Evolutionary conservation across 306 rosid species (phyloP).

Genomic region (Malus sieversii): DNA sequence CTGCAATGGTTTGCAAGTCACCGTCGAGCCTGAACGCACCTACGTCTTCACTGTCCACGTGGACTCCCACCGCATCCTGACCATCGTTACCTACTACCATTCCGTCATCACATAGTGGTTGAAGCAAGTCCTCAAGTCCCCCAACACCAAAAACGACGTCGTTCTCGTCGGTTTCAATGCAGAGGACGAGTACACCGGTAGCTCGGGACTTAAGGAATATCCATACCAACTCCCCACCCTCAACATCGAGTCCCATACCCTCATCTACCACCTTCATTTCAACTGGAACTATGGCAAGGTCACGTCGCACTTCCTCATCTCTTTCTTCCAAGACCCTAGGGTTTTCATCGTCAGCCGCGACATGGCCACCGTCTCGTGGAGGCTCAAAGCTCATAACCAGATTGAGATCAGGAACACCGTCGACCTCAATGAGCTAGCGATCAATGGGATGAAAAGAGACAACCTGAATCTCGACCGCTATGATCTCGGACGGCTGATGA

Average conservation of each 20-base stretch:
- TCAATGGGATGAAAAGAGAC: too few species aligned
- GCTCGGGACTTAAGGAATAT: neutral
- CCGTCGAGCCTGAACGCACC: too few species aligned
- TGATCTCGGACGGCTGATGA: too few species aligned
- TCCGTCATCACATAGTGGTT: conserved; percentile 4
- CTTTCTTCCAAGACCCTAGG: neutral
- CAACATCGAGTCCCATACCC: conserved; percentile 15
- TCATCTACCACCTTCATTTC: conserved; percentile 1
- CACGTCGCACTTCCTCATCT: neutral
- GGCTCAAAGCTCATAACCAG: too few species aligned
- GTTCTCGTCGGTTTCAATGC: neutral
- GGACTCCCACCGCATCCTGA: conserved; percentile 25
- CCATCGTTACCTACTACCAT: neutral
- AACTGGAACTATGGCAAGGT: too few species aligned
- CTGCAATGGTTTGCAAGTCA: neutral
- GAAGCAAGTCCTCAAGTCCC: neutral
- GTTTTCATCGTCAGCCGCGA: conserved; percentile 1
- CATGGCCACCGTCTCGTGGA: neutral
- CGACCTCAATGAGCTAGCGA: too few species aligned
- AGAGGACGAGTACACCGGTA: neutral
- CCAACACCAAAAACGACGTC: neutral
- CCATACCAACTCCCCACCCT: conserved; percentile 12
- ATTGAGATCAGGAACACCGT: too few species aligned
- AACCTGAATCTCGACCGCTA: too few species aligned
- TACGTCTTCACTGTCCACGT: conserved; percentile 11